Base-by-base conservation (phyloP, 345 rosid genomes). In the Arabidopsis arenosa region DNA sequence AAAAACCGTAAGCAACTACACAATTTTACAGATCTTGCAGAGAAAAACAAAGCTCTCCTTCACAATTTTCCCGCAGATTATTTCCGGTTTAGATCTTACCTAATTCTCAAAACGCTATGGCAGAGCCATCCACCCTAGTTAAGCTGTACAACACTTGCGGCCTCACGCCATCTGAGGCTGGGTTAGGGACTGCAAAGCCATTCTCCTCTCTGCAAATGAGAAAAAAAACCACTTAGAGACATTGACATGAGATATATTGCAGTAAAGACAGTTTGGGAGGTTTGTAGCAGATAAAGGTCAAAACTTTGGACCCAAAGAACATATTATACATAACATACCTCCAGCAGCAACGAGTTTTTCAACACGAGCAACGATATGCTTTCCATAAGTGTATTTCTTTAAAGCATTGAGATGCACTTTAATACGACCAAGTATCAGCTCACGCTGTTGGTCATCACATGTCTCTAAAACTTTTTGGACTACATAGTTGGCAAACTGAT, bases 391-490 rank as follows among this genome's bases (percentile, higher is more conserved):
- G 78, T 92, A 92, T 84, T 92, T 94, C 86, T 92, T 94, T 45
- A 94, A 76, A 63, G 96, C 91, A 79, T 87, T 92, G 67, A 94
- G 82, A 84, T 94, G 97, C 64, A 88, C 89, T 81, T 92, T 92
- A 62, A 94, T 92, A 37, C 98, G 90, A 49, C 79, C 84, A 30
- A 94, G 95, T 68, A 94, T 88, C 55, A 85, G 83, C 80, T 89
- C 96, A 45, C 90, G 95, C 32, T 86, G 97, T 77, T 86, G 93
- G 81, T 92, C 98, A 74, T 92, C 95, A 55, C 95, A 92, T 57
- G 98, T 92, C 82, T 92, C 97, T 83, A 94, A 84, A 77, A 94
- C 97, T 66, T 94, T 94, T 80, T 94, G 98, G 81, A 94, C 98
- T 60, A 94, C 98, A 57, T 94, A 94, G 84, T 94, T 94, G 35